Evolutionary conservation across 176 grass and related monocot genomes (phyloP).

Genomic region (Oryza meyeriana): DNA sequence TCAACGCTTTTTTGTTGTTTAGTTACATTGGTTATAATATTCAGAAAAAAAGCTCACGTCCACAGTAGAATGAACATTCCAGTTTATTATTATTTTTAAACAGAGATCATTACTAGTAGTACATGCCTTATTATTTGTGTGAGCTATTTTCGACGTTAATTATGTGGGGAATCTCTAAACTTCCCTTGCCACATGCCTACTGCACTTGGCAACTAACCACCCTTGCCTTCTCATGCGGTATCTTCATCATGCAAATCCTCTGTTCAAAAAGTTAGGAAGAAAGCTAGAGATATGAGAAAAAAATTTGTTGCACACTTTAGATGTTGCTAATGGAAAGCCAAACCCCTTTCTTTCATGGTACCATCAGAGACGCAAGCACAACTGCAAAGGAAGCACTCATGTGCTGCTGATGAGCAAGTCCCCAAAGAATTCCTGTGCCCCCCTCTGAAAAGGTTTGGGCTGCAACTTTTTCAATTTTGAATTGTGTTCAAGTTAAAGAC

Average conservation of each 20-base stretch:
- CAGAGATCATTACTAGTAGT: no score
- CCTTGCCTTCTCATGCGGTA: background rate
- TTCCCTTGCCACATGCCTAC: constrained; percentile 24
- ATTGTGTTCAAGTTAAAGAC: constrained; percentile 33
- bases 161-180: constrained; percentile 6
- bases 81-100: background rate
- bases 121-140: constrained; percentile 16
- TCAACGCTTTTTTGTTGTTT: background rate
- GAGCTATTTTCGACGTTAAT: background rate
- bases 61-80: constrained; percentile 24
- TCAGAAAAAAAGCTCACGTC: background rate
- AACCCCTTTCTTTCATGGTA: constrained; percentile 52
- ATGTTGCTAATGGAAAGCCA: constrained; percentile 65
- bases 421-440: constrained; percentile 63
- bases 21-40: constrained; percentile 3
- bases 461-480: constrained; percentile 29
- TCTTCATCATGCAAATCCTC: constrained; percentile 20
- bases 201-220: constrained; percentile 29
- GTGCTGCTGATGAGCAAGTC: constrained; percentile 66
- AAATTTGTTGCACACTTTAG: constrained; percentile 32
- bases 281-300: background rate
- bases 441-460: constrained; percentile 86
- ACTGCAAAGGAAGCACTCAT: constrained; percentile 63
- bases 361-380: constrained; percentile 43
- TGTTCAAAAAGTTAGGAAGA: constrained; percentile 5